Base-by-base conservation (phyloP, 106 monocot species). In the Dendrobium officinale region DNA sequence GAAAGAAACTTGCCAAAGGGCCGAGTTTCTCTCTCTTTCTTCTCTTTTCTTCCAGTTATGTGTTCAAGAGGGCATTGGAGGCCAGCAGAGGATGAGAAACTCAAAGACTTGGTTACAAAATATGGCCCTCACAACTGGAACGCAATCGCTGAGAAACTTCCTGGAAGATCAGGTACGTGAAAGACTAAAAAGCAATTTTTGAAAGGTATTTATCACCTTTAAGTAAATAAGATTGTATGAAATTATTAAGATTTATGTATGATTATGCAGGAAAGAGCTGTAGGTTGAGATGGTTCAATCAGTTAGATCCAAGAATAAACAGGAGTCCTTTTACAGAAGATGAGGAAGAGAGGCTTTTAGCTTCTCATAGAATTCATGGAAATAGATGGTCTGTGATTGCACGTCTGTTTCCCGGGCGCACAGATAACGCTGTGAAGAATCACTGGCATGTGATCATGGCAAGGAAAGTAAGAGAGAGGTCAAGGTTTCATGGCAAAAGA, bases 361-460 rank as follows among this genome's bases (percentile, higher is more conserved):
- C 90, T 24, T 95, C 80, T 4, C 95, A 95, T 41, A 80, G 85
- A 31, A 79, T 92, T 42, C 90, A 92, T 76, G 95, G 95, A 3
- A 95, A 95, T 75, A 79, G 92, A 26, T 95, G 95, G 95, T 88
- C 92, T 1, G 82, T 83, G 6, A 95, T 95, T 33, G 92, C 95
- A 2, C 85, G 95, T 16, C 77, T 88, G 41, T 95, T 95, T 77
- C 92, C 92, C 0, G 94, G 94, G 2, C 73, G 94, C 2, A 95
- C 94, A 6, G 94, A 95, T 77, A 95, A 95, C 83, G 92, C 95
- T 3, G 88, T 95, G 26, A 95, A 95, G 85, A 95, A 95, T 29
- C 95, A 95, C 84, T 95, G 95, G 95, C 95, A 95, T 67, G 95
- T 95, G 73, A 85, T 95, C 84, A 90, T 87, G 90, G 92, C 95